Percentiles rank a stretch among this genome's conserved stretches.
These are phyloP conservation scores for Mortierella sp. DNA, from an alignment of 371 early-diverging fungal species.

Conservation along the genomic window DNA sequence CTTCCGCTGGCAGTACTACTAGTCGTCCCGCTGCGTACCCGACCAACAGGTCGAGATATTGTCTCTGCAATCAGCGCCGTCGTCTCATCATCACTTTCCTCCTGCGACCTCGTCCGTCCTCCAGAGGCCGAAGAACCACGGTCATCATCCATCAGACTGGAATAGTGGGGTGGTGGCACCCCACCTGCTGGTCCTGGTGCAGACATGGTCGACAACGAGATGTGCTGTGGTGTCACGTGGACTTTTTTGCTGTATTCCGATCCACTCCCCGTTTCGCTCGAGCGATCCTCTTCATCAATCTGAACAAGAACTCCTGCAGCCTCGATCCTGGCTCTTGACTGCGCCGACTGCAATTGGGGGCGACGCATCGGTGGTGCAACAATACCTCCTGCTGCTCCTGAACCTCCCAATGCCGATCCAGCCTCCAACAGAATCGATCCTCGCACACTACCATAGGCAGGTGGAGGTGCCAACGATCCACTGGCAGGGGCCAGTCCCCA, in stretches of 20 bases:
- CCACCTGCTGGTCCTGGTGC: constrained; percentile 1
- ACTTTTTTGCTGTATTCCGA: constrained; percentile 3
- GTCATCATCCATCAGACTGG: constrained; percentile 8
- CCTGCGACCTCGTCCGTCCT: neutral
- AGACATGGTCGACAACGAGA: constrained; percentile 7
- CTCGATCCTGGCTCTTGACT: constrained; percentile 34
- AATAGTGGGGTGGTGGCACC: constrained; percentile 6
- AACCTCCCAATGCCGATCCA: constrained; percentile 13
- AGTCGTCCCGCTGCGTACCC: constrained; percentile 10
- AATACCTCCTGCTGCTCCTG: constrained; percentile 6
- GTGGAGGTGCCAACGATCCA: constrained; percentile 75
- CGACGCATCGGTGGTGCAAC: constrained; percentile 28
- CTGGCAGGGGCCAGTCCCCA: constrained; percentile 86
- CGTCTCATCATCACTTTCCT: constrained; percentile 18
- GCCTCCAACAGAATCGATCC: constrained; percentile 65
- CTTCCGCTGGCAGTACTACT: constrained; percentile 10
- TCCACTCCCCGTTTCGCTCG: neutral
- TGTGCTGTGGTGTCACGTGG: neutral
- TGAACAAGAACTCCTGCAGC: constrained; percentile 46
- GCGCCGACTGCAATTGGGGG: constrained; percentile 37
- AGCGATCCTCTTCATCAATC: constrained; percentile 28
- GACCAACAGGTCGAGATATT: constrained; percentile 14
- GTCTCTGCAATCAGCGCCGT: constrained; percentile 17
- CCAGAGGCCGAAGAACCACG: neutral
- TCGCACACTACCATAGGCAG: constrained; percentile 70